These are phyloP conservation scores for Oxalis stricta DNA, from an alignment of 441 rosid species.

Conservation along the genomic window DNA sequence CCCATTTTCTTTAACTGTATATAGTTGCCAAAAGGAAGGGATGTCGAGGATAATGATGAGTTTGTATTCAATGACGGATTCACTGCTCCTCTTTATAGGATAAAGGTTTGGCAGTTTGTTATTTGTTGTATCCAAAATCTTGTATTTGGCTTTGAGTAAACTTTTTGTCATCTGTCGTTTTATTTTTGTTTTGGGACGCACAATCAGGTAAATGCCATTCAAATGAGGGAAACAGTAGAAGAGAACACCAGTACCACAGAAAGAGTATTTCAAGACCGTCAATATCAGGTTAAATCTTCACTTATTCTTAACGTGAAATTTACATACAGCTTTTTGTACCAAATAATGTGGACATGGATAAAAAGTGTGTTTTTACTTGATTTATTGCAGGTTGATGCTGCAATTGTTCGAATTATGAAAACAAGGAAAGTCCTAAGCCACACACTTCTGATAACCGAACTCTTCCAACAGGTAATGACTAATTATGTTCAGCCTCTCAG, in stretches of 20 bases:
- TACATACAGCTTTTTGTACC: too few species aligned
- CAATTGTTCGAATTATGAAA: conserved; percentile 97
- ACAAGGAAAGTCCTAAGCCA: conserved; percentile 94
- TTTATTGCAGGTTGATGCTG: conserved; percentile 96
- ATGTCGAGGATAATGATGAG: conserved; percentile 82
- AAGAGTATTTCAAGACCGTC: conserved; percentile 97
- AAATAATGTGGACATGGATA: too few species aligned
- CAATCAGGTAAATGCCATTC: conserved; percentile 99
- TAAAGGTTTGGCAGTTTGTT: conserved; percentile 38
- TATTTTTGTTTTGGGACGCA: too few species aligned
- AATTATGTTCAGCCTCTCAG: too few species aligned
- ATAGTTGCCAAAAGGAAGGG: conserved; percentile 88
- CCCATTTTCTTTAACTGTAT: too few species aligned
- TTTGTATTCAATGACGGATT: conserved; percentile 78
- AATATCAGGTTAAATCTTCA: conserved; percentile 95
- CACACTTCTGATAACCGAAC: conserved; percentile 94
- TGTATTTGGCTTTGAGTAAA: background rate
- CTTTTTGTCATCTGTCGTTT: too few species aligned
- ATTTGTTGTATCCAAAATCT: background rate
- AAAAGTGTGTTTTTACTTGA: conserved; percentile 1
- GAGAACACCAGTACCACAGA: conserved; percentile 97
- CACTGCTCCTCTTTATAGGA: conserved; percentile 77
- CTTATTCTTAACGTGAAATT: too few species aligned
- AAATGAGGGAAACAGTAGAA: conserved; percentile 98
- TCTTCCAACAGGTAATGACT: conserved; percentile 97